Base-by-base conservation (phyloP, 2,329 filamentous ascomycete species). In the Cytospora piceicola region DNA sequence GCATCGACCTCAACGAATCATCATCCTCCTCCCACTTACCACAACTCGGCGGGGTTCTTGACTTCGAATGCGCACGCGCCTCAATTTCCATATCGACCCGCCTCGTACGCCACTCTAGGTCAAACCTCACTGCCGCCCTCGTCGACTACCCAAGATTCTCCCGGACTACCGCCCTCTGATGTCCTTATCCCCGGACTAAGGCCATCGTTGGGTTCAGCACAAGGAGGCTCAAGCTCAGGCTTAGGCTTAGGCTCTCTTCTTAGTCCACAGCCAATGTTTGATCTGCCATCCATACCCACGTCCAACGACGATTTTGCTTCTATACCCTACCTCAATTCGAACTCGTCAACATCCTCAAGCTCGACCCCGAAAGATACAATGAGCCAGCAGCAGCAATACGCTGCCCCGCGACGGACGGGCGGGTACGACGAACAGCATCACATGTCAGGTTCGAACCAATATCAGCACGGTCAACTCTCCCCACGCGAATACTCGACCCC, bases 401-500 rank as follows among this genome's bases (percentile, higher is more conserved):
- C 73, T 65, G 68, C 76, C 67, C 75, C 76, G 57, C 75, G 79
- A 70, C 77, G 78, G 70, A 72, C 76, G 61, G 76, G 74, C 62
- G 77, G 75, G 58, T 80, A 79, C 72, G 73, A 74, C 68, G 75
- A 76, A 17, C 83, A 86, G 75, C 79, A 85, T 72, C 83, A 86
- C 77, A 83, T 85, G 77, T 72, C 81, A 67, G 80, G 61, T 5
- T 75, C 82, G 74, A 79, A 75, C 73, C 79, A 80, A 61, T 77
- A 76, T 61, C 79, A 79, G 58, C 77, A 77, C 63, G 74, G 74
- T 65, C 79, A 79, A 70, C 73, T 77, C 72, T 83, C 82, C 61
- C 79, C 82, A 65, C 80, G 81, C 72, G 81, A 84, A 69, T 84
- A 80, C 72, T 72, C 74, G 39, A 68, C 75, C 58, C 69, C 73